phyloP scores from a whole-genome alignment of 768 basidiomycete genomes.

The Trametes villosa region DNA sequence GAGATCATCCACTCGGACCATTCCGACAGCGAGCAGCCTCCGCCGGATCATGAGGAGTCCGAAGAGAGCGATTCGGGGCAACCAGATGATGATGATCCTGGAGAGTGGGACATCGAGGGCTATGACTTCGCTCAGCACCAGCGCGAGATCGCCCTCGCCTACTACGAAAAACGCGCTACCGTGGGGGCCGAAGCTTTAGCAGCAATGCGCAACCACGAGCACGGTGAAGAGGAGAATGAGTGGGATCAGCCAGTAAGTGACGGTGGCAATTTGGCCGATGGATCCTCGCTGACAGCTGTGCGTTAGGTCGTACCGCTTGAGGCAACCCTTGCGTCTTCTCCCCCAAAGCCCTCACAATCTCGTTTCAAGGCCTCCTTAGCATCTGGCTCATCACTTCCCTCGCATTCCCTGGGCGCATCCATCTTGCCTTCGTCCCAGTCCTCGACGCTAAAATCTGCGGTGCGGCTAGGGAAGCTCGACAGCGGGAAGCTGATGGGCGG shows the following conservation, averaged over 20 bases:
- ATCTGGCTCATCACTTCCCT: slow-evolving; percentile 26
- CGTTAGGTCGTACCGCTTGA: slow-evolving; percentile 49
- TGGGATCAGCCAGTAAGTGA: slow-evolving; percentile 49
- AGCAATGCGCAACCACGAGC: slow-evolving; percentile 53
- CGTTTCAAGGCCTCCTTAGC: slow-evolving; percentile 63
- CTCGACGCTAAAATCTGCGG: slow-evolving; percentile 29
- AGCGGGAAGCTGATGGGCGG: slow-evolving; percentile 34
- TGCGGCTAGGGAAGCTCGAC: slow-evolving; percentile 37
- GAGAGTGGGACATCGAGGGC: slow-evolving; percentile 58
- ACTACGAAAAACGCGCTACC: slow-evolving; percentile 61
- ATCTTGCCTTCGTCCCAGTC: slow-evolving; percentile 36
- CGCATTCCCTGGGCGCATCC: slow-evolving; percentile 36
- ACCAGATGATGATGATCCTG: slow-evolving; percentile 40
- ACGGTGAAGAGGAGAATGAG: slow-evolving; percentile 43
- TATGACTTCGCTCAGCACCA: slow-evolving; percentile 68
- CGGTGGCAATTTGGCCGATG: background rate
- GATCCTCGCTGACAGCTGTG: too few species aligned
- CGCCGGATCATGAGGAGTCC: slow-evolving; percentile 20
- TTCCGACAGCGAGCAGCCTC: slow-evolving; percentile 15
- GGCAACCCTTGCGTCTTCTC: slow-evolving; percentile 42
- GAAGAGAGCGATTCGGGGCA: slow-evolving; percentile 35
- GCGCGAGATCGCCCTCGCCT: slow-evolving; percentile 74
- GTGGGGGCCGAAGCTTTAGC: slow-evolving; percentile 58
- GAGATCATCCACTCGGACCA: slow-evolving; percentile 30
- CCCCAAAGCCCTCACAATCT: slow-evolving; percentile 58